A percentile compares a stretch with the other conserved stretches of the same genome.
phyloP scores from a whole-genome alignment of 176 grass and related monocot genomes.

The Cymbopogon citratus region DNA sequence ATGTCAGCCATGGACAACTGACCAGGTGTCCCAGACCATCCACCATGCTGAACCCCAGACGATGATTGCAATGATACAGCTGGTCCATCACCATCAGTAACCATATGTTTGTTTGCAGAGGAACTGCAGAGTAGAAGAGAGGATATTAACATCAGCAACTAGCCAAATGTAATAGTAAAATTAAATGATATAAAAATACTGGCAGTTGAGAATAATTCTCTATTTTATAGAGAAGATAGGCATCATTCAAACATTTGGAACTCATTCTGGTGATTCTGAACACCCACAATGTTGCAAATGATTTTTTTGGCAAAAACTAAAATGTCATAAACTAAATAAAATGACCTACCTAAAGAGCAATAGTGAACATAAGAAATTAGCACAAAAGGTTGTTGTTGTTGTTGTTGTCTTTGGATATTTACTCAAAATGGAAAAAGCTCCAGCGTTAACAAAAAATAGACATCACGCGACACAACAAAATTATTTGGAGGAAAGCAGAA shows the following conservation, averaged over 20 bases:
- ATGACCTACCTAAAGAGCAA: background rate
- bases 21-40: slow-evolving; percentile 73
- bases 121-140: slow-evolving; percentile 35
- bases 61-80: slow-evolving; percentile 48
- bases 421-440: background rate
- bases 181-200: background rate
- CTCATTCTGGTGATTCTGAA: background rate
- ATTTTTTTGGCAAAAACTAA: background rate
- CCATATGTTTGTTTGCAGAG: slow-evolving; percentile 33
- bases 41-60: slow-evolving; percentile 59
- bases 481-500: background rate
- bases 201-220: background rate
- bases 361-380: background rate
- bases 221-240: background rate
- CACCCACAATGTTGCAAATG: background rate
- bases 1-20: slow-evolving; percentile 94
- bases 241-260: background rate
- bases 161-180: background rate
- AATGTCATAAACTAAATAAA: background rate
- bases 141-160: slow-evolving; percentile 26
- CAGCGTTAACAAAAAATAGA: background rate
- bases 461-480: background rate
- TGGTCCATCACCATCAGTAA: slow-evolving; percentile 63
- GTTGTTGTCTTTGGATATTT: background rate
- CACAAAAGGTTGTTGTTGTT: background rate